Evolutionary conservation across 257 asterid species (phyloP).

Genomic region (Paraleonurus japonicus): DNA sequence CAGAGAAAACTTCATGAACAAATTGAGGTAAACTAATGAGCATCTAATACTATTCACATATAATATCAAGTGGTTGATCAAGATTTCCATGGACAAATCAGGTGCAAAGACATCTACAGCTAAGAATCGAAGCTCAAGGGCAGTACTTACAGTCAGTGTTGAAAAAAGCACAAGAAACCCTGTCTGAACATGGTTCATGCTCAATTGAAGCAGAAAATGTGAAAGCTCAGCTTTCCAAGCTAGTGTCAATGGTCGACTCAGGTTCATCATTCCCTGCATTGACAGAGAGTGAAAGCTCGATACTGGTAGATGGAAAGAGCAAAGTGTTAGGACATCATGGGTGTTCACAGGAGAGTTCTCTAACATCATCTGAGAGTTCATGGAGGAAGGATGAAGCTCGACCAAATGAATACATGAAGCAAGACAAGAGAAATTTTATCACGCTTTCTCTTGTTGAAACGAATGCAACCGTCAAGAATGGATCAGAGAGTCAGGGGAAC

Average conservation of each 20-base stretch:
- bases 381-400: conserved; percentile 30
- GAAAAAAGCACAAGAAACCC: conserved; percentile 72
- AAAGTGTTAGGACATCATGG: conserved; percentile 26
- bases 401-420: too few species aligned
- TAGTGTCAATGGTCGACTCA: conserved; percentile 58
- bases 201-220: conserved; percentile 58
- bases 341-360: conserved; percentile 51
- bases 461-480: conserved; percentile 32
- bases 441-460: conserved; percentile 47
- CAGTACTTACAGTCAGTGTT: conserved; percentile 68
- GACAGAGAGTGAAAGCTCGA: conserved; percentile 48
- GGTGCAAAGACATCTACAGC: conserved; percentile 84
- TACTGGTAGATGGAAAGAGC: conserved; percentile 25
- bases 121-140: conserved; percentile 89
- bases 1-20: conserved; percentile 86
- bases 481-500: conserved; percentile 3
- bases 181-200: conserved; percentile 47
- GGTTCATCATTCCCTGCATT: conserved; percentile 50
- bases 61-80: not conserved
- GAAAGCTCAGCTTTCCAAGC: conserved; percentile 61
- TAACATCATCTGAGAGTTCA: conserved; percentile 61
- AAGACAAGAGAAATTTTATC: conserved; percentile 22
- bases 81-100: conserved; percentile 2
- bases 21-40: conserved; percentile 53
- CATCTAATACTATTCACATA: not conserved